Conservation (phyloP, 192 early-diverging fungal genomes). For the Dissophora ornata region DNA sequence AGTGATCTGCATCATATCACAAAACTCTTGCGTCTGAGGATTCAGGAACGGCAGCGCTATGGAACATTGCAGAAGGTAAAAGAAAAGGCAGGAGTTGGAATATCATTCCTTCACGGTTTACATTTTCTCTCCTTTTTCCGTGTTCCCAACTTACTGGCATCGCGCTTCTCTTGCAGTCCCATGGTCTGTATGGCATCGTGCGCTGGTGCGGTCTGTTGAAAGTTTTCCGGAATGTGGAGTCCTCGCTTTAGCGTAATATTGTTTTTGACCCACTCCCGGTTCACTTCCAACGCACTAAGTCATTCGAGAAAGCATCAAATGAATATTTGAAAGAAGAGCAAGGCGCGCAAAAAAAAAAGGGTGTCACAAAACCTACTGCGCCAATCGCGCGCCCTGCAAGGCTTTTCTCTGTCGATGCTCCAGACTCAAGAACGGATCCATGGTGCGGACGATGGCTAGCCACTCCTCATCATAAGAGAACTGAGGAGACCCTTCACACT, state of each 20-base stretch:
- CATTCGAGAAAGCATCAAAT: conserved; percentile 2
- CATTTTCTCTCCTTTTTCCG: too few species aligned
- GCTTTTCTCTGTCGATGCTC: conserved; percentile 58
- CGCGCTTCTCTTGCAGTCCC: conserved; percentile 45
- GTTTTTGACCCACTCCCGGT: conserved; percentile 72
- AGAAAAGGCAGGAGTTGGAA: neutral
- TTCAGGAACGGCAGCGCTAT: conserved; percentile 71
- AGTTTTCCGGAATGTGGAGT: conserved; percentile 82
- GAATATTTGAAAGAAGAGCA: too few species aligned
- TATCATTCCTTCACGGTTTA: too few species aligned
- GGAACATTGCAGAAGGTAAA: conserved; percentile 15
- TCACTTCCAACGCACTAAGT: conserved; percentile 64
- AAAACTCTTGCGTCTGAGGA: conserved; percentile 87
- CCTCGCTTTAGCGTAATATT: conserved; percentile 69
- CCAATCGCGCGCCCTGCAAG: conserved; percentile 57
- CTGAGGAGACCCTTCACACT: conserved; percentile 35
- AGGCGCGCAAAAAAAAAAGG: neutral
- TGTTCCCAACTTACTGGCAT: conserved; percentile 48
- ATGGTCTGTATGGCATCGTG: conserved; percentile 47
- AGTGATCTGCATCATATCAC: conserved; percentile 72
- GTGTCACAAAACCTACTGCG: conserved; percentile 50
- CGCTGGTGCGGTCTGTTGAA: conserved; percentile 75
- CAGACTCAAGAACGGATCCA: conserved; percentile 66
- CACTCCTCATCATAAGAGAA: conserved; percentile 91
- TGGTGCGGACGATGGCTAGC: conserved; percentile 79